A percentile compares a stretch with the other conserved stretches of the same genome.
These are phyloP conservation scores for Aspergillus quadricinctus DNA, from an alignment of 2,329 filamentous ascomycete species.

Conservation along the genomic window DNA sequence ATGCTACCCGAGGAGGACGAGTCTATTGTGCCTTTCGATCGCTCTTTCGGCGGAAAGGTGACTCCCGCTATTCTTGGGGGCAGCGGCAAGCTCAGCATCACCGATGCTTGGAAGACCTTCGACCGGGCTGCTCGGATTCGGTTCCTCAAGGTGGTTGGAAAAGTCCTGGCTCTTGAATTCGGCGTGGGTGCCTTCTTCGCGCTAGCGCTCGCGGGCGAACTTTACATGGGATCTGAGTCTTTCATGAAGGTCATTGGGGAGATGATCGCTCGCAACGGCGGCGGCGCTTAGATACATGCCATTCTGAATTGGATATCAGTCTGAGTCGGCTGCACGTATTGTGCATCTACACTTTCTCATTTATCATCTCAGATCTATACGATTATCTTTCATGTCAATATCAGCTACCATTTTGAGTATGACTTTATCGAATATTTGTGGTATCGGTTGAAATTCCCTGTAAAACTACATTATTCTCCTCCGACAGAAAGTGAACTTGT, in stretches of 20 bases:
- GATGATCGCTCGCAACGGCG: constrained; percentile 1
- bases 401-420: neutral
- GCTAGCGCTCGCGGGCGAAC: constrained; percentile 50
- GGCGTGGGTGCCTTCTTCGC: constrained; percentile 46
- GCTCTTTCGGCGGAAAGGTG: constrained; percentile 73
- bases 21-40: constrained; percentile 85
- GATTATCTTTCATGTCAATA: neutral
- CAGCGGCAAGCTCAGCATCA: constrained; percentile 64
- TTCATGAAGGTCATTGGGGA: constrained; percentile 13
- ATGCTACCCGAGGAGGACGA: constrained; percentile 77
- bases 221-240: constrained; percentile 41
- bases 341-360: neutral
- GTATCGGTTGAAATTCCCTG: neutral
- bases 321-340: neutral
- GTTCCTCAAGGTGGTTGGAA: constrained; percentile 69
- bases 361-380: neutral
- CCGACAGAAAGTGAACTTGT: neutral
- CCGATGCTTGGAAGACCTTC: constrained; percentile 77
- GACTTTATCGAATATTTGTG: neutral
- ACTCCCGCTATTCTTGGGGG: constrained; percentile 71
- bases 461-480: neutral
- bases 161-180: constrained; percentile 59
- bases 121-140: constrained; percentile 67
- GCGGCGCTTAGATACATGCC: neutral
- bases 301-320: neutral